Percentiles rank a stretch among this genome's conserved stretches.
phyloP scores from a whole-genome alignment of 768 basidiomycete species.

The Punctularia strigosozonata region DNA sequence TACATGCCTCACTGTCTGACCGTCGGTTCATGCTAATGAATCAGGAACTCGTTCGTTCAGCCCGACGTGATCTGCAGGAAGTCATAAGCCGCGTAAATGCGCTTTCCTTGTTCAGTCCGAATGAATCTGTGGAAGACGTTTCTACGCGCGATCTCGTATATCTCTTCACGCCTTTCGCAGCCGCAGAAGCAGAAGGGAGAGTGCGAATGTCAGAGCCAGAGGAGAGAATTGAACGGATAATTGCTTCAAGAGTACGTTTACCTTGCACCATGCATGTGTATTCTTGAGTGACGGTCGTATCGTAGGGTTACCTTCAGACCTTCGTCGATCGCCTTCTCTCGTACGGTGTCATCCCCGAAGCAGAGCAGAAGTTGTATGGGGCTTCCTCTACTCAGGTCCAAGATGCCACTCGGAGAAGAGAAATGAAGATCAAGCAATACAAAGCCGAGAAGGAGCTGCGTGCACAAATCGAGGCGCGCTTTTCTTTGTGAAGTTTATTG shows the following conservation, averaged over 20 bases:
- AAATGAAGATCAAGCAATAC: conserved; percentile 86
- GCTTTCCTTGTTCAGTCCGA: conserved; percentile 70
- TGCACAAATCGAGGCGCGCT: conserved; percentile 51
- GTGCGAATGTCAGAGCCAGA: conserved; percentile 40
- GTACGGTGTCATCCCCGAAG: conserved; percentile 54
- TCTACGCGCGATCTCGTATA: conserved; percentile 67
- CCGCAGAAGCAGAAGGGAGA: conserved; percentile 54
- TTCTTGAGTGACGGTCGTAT: conserved; percentile 7
- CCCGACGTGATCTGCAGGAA: conserved; percentile 42
- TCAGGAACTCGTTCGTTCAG: conserved; percentile 50
- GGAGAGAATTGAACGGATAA: conserved; percentile 45
- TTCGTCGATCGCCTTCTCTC: conserved; percentile 43
- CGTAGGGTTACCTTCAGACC: conserved; percentile 33
- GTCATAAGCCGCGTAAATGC: conserved; percentile 41
- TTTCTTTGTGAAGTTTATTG: not conserved
- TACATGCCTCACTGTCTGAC: too few relatives aligned
- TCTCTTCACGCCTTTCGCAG: conserved; percentile 58
- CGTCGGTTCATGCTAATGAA: conserved; percentile 4
- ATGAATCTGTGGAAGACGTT: conserved; percentile 77
- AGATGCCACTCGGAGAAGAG: conserved; percentile 65
- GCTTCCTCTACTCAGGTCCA: conserved; percentile 33
- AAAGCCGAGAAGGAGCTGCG: conserved; percentile 77
- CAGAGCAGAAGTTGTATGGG: conserved; percentile 44
- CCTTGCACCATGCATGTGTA: not conserved
- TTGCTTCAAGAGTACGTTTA: conserved; percentile 43